These are phyloP conservation scores for Pythium monospermum DNA, from an alignment of 352 stramenopile species.

Conservation along the genomic window DNA sequence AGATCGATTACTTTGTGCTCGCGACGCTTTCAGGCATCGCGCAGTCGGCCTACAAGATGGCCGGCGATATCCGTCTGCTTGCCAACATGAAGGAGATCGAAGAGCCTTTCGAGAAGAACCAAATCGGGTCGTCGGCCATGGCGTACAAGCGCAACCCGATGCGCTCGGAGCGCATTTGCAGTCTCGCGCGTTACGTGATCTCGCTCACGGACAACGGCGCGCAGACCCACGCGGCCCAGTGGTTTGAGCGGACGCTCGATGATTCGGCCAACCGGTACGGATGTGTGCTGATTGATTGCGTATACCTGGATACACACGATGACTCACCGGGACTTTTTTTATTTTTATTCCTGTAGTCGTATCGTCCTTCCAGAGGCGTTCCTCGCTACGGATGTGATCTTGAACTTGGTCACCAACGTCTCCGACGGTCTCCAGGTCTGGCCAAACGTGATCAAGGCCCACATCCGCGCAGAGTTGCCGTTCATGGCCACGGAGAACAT, in stretches of 20 bases:
- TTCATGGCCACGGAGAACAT: slow-evolving; percentile 99
- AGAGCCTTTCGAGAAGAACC: slow-evolving; percentile 90
- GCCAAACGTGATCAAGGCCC: slow-evolving; percentile 94
- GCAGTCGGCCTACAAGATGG: slow-evolving; percentile 99
- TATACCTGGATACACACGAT: not conserved
- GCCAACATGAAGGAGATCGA: slow-evolving; percentile 99
- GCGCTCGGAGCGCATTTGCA: slow-evolving; percentile 97
- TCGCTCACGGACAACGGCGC: slow-evolving; percentile 94
- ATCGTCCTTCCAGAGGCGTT: slow-evolving; percentile 98
- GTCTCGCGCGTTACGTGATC: slow-evolving; percentile 97
- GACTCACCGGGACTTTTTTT: not conserved
- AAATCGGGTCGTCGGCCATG: slow-evolving; percentile 98
- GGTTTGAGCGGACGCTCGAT: slow-evolving; percentile 99
- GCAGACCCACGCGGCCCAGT: slow-evolving; percentile 97
- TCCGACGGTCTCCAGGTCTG: slow-evolving; percentile 95
- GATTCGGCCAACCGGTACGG: slow-evolving; percentile 95
- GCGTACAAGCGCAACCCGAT: slow-evolving; percentile 99
- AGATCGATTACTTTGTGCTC: slow-evolving; percentile 97
- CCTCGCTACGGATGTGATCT: slow-evolving; percentile 96
- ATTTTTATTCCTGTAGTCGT: slow-evolving; percentile 37
- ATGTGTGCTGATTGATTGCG: not conserved
- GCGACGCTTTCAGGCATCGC: slow-evolving; percentile 95
- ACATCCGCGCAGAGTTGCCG: slow-evolving; percentile 97
- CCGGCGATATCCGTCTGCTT: slow-evolving; percentile 97
- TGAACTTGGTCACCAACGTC: slow-evolving; percentile 97